Evolutionary conservation across 1,139 yeast species (phyloP).

Genomic region (Saccharomycopsis crataegensis): DNA sequence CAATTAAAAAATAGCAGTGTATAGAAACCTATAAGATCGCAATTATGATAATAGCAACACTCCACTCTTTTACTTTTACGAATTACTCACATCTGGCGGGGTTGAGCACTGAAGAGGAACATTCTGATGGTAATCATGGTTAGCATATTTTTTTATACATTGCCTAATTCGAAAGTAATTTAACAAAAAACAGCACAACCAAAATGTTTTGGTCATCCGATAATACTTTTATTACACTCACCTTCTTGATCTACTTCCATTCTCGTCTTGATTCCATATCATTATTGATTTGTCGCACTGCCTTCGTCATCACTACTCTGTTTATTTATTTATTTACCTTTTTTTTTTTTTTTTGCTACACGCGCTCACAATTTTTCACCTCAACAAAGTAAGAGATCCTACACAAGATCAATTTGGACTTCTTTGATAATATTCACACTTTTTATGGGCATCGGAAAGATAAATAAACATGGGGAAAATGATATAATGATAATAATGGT

Average conservation of each 20-base stretch:
- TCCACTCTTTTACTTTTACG: too few species aligned
- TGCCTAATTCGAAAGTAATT: background rate
- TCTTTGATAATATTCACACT: too few species aligned
- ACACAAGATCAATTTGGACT: too few species aligned
- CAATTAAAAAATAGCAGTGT: too few species aligned
- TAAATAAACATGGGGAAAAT: too few species aligned
- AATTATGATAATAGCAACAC: too few species aligned
- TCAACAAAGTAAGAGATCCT: too few species aligned
- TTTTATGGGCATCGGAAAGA: too few species aligned
- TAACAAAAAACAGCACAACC: background rate
- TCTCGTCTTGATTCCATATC: background rate
- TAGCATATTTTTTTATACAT: background rate
- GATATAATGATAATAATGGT: too few species aligned
- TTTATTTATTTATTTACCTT: background rate
- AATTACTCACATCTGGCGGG: too few species aligned
- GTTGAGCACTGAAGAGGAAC: too few species aligned
- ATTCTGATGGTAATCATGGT: background rate
- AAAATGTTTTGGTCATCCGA: background rate
- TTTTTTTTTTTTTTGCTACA: background rate
- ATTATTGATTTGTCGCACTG: background rate
- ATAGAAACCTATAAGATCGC: too few species aligned
- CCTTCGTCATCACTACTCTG: background rate
- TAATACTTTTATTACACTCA: background rate
- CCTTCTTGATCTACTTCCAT: background rate
- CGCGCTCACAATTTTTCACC: background rate